A percentile compares a stretch with the other conserved stretches of the same genome.
These are phyloP conservation scores for Globisporangium cystogenes DNA, from an alignment of 352 stramenopile species.

Conservation along the genomic window DNA sequence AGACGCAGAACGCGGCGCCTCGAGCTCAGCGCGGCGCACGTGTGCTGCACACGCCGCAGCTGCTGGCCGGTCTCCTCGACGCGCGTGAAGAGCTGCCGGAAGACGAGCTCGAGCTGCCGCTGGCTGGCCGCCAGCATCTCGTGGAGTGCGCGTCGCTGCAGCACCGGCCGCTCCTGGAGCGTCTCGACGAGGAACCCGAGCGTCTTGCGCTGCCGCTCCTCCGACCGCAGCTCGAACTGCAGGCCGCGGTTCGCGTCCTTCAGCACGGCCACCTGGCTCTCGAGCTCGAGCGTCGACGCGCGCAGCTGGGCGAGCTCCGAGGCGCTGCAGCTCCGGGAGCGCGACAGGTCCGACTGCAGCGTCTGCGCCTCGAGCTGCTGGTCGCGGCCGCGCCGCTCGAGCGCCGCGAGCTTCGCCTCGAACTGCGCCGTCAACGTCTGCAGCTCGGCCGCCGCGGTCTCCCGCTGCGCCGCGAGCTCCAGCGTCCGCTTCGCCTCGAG, in stretches of 20 bases:
- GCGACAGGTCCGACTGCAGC: conserved; percentile 6
- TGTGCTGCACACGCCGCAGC: conserved; percentile 9
- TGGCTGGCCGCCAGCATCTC: conserved; percentile 33
- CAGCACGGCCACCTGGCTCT: conserved; percentile 10
- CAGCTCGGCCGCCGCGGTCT: background rate
- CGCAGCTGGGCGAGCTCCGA: conserved; percentile 6
- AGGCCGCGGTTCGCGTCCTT: conserved; percentile 9
- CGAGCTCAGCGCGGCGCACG: background rate
- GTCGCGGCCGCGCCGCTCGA: conserved; percentile 2
- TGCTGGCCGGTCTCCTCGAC: background rate
- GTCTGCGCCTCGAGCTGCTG: conserved; percentile 1
- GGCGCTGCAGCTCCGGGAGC: conserved; percentile 14
- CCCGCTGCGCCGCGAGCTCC: background rate
- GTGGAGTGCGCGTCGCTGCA: conserved; percentile 32
- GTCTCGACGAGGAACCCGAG: conserved; percentile 29
- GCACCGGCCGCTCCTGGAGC: conserved; percentile 28
- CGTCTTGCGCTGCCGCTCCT: conserved; percentile 16
- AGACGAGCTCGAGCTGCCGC: conserved; percentile 22
- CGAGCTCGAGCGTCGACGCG: conserved; percentile 4
- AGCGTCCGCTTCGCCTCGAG: background rate
- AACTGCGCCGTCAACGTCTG: conserved; percentile 6
- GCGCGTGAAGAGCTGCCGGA: conserved; percentile 18
- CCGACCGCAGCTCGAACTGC: conserved; percentile 9
- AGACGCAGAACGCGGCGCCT: background rate
- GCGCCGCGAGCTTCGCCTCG: conserved; percentile 9